Evolutionary conservation across 1,284 basidiomycete species (phyloP), one percentile per base, ranked within the genome.

Genomic region (Ganoderma boninense): DNA sequence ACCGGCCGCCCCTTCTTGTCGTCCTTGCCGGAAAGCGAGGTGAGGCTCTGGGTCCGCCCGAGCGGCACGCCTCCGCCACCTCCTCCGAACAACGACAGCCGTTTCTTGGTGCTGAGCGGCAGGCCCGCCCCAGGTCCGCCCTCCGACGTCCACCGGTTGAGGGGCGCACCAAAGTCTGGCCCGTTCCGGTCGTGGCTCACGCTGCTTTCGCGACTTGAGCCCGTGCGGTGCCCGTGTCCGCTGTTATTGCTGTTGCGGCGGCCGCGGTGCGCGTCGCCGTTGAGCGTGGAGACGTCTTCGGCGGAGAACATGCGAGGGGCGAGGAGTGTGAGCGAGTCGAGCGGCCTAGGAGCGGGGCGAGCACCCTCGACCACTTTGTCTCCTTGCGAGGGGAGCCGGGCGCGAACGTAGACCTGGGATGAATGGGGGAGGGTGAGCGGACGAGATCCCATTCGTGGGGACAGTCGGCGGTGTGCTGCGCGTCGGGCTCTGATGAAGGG

Each of bases 291-390:
- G 49, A 70, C 52, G 69, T 76, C 75, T 64, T 77, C 77, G 1
- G 71, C 66, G 23, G 72, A 73, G 65, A 72, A 62, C 52, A 69
- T 68, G 66, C 65, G 65, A 71, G 65, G 54, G 65, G 67, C 62
- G 70, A 69, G 11, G 66, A 35, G 42, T 54, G 49, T 3, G 32
- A 44, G n/a, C 43, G 13, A 5, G 2, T n/a, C 2, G 67, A 64
- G 64, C 76, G 71, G 14, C 72, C 71, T 38, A 77, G 69, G 46
- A 79, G 71, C 23, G 78, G 78, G 63, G 73, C 76, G 64, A 79
- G 64, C 59, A 79, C 67, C 75, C 77, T 74, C 7, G 75, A 70
- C 75, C 76, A 77, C 42, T 75, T 76, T 26, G 29, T 46, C 26
- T 60, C 29, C 64, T 74, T 72, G 43, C 72, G 69, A 8, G 74